These are phyloP conservation scores for Sanchytrium tribonematis DNA, from an alignment of 371 early-diverging fungal genomes.

Conservation along the genomic window DNA sequence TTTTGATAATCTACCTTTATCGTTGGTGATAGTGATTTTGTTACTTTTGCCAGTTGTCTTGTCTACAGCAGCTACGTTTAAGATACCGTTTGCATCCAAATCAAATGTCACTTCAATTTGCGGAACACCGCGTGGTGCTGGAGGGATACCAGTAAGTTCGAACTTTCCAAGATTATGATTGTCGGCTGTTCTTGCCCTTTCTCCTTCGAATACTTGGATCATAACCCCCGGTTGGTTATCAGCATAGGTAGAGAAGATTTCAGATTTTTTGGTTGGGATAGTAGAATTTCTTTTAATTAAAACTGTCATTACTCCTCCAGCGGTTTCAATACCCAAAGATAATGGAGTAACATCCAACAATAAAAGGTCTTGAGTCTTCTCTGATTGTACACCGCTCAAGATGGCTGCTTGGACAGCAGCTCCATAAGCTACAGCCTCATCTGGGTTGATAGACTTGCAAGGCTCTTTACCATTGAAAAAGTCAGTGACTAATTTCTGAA, in stretches of 20 bases:
- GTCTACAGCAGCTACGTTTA: conserved; percentile 84
- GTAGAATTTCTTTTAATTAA: conserved; percentile 90
- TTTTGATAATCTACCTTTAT: conserved; percentile 85
- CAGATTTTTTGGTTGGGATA: conserved; percentile 86
- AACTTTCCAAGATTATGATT: conserved; percentile 84
- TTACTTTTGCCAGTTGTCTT: conserved; percentile 73
- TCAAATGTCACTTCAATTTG: conserved; percentile 40
- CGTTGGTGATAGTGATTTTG: conserved; percentile 91
- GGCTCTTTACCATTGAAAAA: conserved; percentile 93
- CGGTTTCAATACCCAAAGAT: conserved; percentile 53
- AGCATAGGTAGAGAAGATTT: conserved; percentile 87
- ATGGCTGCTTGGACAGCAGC: conserved; percentile 94
- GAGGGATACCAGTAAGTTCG: conserved; percentile 54
- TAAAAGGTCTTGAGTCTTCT: conserved; percentile 46
- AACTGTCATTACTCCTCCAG: conserved; percentile 86
- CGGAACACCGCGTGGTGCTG: conserved; percentile 27
- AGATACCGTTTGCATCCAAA: conserved; percentile 76
- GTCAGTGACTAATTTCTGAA: conserved; percentile 85
- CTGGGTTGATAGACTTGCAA: conserved; percentile 90
- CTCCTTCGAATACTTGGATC: conserved; percentile 93
- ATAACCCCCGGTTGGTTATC: conserved; percentile 94
- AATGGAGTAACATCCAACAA: conserved; percentile 34
- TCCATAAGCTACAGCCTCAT: conserved; percentile 94
- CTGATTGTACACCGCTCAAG: conserved; percentile 60
- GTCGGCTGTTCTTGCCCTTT: conserved; percentile 83